Base-by-base conservation (phyloP, 75 land plant species). In the Pseudotsuga menziesii region DNA sequence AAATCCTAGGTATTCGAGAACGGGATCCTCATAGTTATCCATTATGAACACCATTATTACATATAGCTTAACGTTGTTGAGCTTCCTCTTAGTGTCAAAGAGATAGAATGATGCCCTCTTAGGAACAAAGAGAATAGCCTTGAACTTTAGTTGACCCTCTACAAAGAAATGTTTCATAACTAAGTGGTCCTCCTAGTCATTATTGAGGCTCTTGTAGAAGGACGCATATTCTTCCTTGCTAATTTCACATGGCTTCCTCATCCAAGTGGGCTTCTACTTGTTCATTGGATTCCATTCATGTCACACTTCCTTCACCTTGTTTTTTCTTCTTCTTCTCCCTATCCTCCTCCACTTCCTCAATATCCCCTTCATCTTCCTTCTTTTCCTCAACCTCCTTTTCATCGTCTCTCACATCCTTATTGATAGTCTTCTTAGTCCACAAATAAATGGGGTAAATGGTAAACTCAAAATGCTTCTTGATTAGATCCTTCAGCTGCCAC, bases 51-150 rank as follows among this genome's bases (percentile, higher is more conserved):
- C 82, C 17, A 80, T 54, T 14, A 80, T 63, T 3, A 81, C 82
- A 81, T 81, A 81, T 32, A 81, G 63, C 80, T 81, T 81, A 12
- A 81, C 77, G 41, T 81, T 77, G 58, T 81, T 81, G 2, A 78
- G 71, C 87, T 91, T 91, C 89, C 88, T 91, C 78, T 83, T 81
- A 2, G 87, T 87, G 82, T 91, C 93, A 63, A 91, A 91, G 11
- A 91, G 83, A 74, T 91, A 91, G 76, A 89, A 85, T 1, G 32
- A 29, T 1, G 32, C 1, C 32, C 32, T 29, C 32, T 29, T 29
- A 29, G 32, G 32, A 29, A 89, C 89, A 78, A 82, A 89, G 61
- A 89, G 83, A 9, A 89, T 73, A 2, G 91, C 83, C 87, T 87
- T 87, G 81, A 89, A 89, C 26, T 89, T 89, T 3, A 89, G 87